Base-by-base conservation (phyloP, 257 asterid genomes). In the Forsythia suspensa region DNA sequence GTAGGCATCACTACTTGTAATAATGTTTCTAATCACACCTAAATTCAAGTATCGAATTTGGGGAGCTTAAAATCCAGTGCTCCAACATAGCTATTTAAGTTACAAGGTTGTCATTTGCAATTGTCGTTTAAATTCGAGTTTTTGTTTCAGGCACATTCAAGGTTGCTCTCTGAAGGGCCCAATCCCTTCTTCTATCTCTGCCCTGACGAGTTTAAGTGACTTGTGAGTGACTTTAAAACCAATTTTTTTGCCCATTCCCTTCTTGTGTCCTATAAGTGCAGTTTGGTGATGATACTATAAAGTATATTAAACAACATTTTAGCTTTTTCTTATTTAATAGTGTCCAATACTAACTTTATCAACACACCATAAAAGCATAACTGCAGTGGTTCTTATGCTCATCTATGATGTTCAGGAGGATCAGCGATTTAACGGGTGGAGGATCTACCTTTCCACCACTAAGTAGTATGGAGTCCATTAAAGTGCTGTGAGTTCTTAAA, bases 161-260 rank as follows among this genome's bases (percentile, higher is more conserved):
- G 99, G 99, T 70, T 92, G 97, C 86, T 89, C 93, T 52, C 92
- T 95, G n/a, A 77, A 86, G 84, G 99, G 98, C 72, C 99, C 98
- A 20, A 88, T 95, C 66, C 99, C 99, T 74, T 80, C 97, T 5
- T 84, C 89, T 40, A 86, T 93, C 84, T 91, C 98, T 71, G 73
- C 86, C 80, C 79, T 95, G 78, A 90, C 92, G 77, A 85, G 87
- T 71, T 87, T 95, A 78, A 72, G 61, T 79, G 98, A 95, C 84
- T 81, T 95, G 99, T 95, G 87, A 74, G 97, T 82, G 76, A 29
- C 34, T 70, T 76, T 39, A 34, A 70, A 70, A 57, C 16, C 4
- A 16, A 29, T 42, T 40, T 41, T 24, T 16, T 52, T 67, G 18
- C 44, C 41, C 65, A 9, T 3, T 72, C 42, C 79, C 9, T 29